Base-by-base conservation (phyloP, 495 filamentous ascomycete species). In the Penicillium salamii region DNA sequence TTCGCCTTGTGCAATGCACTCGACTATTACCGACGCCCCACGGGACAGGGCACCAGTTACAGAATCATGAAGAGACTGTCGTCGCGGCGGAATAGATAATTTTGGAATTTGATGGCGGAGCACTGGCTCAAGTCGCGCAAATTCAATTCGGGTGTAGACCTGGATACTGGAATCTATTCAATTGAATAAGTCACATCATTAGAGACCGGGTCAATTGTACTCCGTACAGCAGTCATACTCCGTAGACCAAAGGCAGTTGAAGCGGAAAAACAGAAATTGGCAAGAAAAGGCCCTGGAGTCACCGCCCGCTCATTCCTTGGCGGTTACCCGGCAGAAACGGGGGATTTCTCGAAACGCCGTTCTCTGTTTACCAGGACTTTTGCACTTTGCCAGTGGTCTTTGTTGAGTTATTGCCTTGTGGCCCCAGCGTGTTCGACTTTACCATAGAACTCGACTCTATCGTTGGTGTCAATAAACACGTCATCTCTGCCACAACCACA, bases 11-110 rank as follows among this genome's bases (percentile, higher is more conserved):
- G 68, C 69, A 57, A 52, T 46, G 66, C 70, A 70, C 62, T 64
- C 62, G 70, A 75, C 68, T 73, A 68, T 52, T 83, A 82, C 73
- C 76, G 76, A 76, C 52, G 67, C 40, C 67, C 71, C 70, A 77
- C 52, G 58, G 64, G 48, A 57, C 43, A 61, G 62, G 67, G 61
- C 56, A 63, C 77, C 78, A 81, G 78, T 80, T 78, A 78, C 78
- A 79, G 73, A 63, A 70, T 62, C 69, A 50, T 55, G 42, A 55
- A 44, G 69, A 68, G 67, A 56, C 77, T 79, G 79, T 81, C 65
- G 78, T 74, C 75, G 71, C 65, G 76, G 79, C 80, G 78, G 19
- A 46, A 42, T 45, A 9, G 6, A 28, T 14, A 11, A 34, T 20
- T 17, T 12, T 12, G 7, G 29, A 13, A 32, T 3, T 32, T 32